These are phyloP conservation scores for Aspergillus fumigatiaffinis DNA, from an alignment of 2,329 filamentous ascomycete species.

Conservation along the genomic window DNA sequence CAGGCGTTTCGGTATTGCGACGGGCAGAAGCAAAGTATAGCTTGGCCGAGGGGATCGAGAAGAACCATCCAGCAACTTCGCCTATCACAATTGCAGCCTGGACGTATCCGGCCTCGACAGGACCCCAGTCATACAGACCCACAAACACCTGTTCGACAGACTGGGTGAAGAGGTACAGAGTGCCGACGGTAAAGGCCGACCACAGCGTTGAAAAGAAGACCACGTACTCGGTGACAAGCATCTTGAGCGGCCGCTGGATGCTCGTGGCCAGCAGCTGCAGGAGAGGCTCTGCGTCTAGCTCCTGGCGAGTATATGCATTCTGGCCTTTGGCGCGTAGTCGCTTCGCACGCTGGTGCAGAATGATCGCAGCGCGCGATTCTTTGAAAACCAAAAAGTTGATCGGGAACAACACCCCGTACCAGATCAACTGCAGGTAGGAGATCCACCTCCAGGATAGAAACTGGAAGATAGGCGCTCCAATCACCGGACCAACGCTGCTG, in stretches of 20 bases:
- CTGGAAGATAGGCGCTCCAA: constrained; percentile 35
- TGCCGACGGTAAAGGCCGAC: constrained; percentile 43
- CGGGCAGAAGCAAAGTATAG: constrained; percentile 26
- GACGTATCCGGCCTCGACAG: constrained; percentile 34
- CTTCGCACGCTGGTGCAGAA: constrained; percentile 34
- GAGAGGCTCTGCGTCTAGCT: constrained; percentile 34
- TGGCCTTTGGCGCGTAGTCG: constrained; percentile 30
- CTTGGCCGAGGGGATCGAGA: constrained; percentile 19
- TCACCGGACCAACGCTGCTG: constrained; percentile 43
- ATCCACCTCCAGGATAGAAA: constrained; percentile 35
- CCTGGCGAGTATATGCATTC: constrained; percentile 25
- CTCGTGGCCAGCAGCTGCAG: constrained; percentile 30
- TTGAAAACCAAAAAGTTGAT: constrained; percentile 38
- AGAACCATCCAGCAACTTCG: constrained; percentile 37
- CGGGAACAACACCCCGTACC: constrained; percentile 34
- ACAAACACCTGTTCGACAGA: constrained; percentile 42
- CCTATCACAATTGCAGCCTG: constrained; percentile 42
- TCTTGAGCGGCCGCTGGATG: constrained; percentile 31
- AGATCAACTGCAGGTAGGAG: constrained; percentile 42
- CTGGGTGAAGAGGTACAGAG: constrained; percentile 42
- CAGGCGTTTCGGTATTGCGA: constrained; percentile 38
- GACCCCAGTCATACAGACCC: constrained; percentile 24
- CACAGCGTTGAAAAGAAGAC: constrained; percentile 42
- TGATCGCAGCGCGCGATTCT: constrained; percentile 41
- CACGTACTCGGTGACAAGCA: constrained; percentile 43